Evolutionary conservation across 2,329 filamentous ascomycete genomes (phyloP), one percentile per base, ranked within the genome.

Genomic region (Bimuria novae-zelandiae): DNA sequence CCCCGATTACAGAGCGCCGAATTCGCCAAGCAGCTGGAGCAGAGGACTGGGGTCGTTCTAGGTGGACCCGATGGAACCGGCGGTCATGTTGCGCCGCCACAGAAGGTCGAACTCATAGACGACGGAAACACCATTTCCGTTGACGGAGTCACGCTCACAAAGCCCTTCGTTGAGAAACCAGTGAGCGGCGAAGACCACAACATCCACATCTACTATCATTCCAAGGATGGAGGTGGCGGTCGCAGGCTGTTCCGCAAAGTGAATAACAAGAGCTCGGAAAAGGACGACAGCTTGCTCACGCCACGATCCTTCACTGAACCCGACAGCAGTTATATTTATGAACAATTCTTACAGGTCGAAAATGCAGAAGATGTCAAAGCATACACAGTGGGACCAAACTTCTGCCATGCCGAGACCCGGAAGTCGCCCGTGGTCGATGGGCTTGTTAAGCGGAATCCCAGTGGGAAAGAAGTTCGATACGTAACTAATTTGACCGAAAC

Each of bases 121-220:
- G 88, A 96, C 61, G 90, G 90, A 23, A 92, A 99, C 69, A 88
- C 89, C 4, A 81, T 99, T 49, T 85, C 88, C 36, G 93, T 99
- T 8, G 93, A 99, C 70, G 94, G 93, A 10, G 81, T 84, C 35
- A 74, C 86, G 3, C 82, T 99, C 40, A 88, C 83, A 63, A 99
- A 99, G 70, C 94, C 94, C 0, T 99, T 99, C 69, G 94, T 99
- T 32, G 94, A 99, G 72, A 99, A 99, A 73, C 94, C 94, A 0
- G 92, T 92, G n/a, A 97, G 90, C 68, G 94, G 94, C 29, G 94
- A 99, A 75, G 93, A 99, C 68, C 94, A 99, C 77, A 99, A 99
- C 72, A 96, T 99, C 65, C 89, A 96, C 75, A 97, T 99, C 51
- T 99, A 97, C 76, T 97, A 95, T 68, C 90, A 93, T 19, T 89